These are phyloP conservation scores for Chlorella ohadii DNA, from an alignment of 139 green algal species.

Conservation along the genomic window DNA sequence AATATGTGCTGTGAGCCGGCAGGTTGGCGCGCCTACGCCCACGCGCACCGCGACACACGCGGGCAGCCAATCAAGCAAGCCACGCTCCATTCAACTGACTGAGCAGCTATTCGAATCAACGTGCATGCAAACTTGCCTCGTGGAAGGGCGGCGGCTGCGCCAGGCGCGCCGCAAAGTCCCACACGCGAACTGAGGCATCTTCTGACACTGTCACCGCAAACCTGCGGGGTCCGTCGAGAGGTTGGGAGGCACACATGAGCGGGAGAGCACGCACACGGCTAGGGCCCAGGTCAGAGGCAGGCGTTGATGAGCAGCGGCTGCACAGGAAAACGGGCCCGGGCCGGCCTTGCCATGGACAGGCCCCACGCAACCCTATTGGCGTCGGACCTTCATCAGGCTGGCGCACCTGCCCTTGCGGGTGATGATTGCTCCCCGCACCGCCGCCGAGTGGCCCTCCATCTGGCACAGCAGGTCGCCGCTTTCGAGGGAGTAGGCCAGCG, in stretches of 20 bases:
- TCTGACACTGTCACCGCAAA: conserved; percentile 62
- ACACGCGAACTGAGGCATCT: conserved; percentile 58
- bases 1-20: neutral
- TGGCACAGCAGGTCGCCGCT: conserved; percentile 45
- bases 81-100: too few species aligned
- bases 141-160: conserved; percentile 9
- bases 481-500: conserved; percentile 38
- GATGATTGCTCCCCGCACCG: conserved; percentile 62
- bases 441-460: conserved; percentile 75
- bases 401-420: conserved; percentile 55
- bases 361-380: too few species aligned
- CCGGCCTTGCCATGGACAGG: too few species aligned
- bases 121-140: too few species aligned
- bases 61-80: neutral
- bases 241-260: neutral
- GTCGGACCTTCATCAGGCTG: too few species aligned
- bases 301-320: too few species aligned
- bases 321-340: too few species aligned
- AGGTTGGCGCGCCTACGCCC: neutral
- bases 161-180: conserved; percentile 48
- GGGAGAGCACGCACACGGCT: too few species aligned
- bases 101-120: too few species aligned
- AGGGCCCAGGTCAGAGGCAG: too few species aligned
- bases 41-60: neutral
- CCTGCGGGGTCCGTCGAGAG: conserved; percentile 1